Percentiles rank a stretch among this genome's conserved stretches.
phyloP scores from a whole-genome alignment of 768 basidiomycete species.

The Boletus vermiculosoides region DNA sequence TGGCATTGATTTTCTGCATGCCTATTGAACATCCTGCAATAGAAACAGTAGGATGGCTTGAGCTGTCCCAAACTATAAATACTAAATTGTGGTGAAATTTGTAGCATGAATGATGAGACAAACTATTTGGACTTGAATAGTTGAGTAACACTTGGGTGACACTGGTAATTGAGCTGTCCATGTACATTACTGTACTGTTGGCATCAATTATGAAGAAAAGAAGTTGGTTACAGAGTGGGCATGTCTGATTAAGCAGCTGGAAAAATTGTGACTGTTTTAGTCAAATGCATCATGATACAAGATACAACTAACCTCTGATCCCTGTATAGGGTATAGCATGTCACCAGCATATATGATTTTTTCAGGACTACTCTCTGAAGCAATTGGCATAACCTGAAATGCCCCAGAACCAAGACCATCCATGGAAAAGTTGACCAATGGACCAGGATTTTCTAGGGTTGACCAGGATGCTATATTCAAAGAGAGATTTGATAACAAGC shows the following conservation, averaged over 20 bases:
- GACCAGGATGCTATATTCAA: not conserved
- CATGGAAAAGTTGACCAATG: not conserved
- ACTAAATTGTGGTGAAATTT: no score
- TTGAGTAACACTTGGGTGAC: no score
- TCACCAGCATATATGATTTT: no score
- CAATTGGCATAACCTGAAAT: no score
- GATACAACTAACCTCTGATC: not conserved
- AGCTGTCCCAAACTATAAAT: no score
- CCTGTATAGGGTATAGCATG: not conserved
- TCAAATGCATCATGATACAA: not conserved
- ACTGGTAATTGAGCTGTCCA: not conserved
- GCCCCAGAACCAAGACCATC: not conserved
- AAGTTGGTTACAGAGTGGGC: not conserved
- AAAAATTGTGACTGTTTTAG: not conserved
- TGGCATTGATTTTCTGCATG: not conserved
- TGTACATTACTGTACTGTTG: not conserved
- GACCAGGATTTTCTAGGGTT: not conserved
- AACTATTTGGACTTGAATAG: no score
- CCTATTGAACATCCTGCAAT: not conserved
- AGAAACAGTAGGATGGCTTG: not conserved
- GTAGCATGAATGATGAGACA: not conserved
- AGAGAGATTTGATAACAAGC: not conserved
- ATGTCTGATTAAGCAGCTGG: not conserved
- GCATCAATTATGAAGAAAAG: not conserved
- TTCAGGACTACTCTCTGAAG: no score